A percentile compares a stretch with the other conserved stretches of the same genome.
phyloP scores from a whole-genome alignment of 1,139 yeast species.

The Pichia sp. region DNA sequence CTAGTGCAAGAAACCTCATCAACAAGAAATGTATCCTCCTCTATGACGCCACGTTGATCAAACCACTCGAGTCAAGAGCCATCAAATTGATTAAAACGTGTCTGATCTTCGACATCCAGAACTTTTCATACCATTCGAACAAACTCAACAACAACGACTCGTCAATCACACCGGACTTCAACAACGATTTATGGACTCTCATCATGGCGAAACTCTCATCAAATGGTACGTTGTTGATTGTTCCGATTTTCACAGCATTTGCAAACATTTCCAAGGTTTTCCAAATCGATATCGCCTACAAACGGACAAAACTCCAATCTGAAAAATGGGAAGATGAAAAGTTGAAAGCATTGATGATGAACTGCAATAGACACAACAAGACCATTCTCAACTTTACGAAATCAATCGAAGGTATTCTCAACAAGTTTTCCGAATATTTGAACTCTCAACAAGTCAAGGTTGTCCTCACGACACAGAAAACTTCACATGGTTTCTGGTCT shows the following conservation, averaged over 20 bases:
- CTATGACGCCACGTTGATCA: slow-evolving; percentile 37
- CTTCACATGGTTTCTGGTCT: slow-evolving; percentile 63
- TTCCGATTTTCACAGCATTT: slow-evolving; percentile 43
- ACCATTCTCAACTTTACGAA: slow-evolving; percentile 20
- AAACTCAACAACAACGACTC: slow-evolving; percentile 35
- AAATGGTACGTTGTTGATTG: slow-evolving; percentile 38
- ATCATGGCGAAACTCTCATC: slow-evolving; percentile 40
- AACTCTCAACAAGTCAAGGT: slow-evolving; percentile 45
- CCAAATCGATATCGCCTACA: slow-evolving; percentile 30
- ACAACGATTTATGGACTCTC: slow-evolving; percentile 47
- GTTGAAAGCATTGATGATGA: slow-evolving; percentile 20
- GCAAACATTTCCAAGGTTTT: slow-evolving; percentile 44
- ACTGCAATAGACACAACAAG: slow-evolving; percentile 29
- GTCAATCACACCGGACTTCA: slow-evolving; percentile 33
- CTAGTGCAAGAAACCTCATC: slow-evolving; percentile 42
- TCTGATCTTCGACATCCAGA: slow-evolving; percentile 53
- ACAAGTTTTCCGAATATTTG: slow-evolving; percentile 31
- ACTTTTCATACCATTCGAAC: slow-evolving; percentile 53
- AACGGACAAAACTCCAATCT: slow-evolving; percentile 21
- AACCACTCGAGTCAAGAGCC: slow-evolving; percentile 31
- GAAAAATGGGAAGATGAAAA: slow-evolving; percentile 18
- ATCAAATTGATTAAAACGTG: slow-evolving; percentile 46
- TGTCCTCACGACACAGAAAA: slow-evolving; percentile 36
- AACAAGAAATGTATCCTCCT: slow-evolving; percentile 40
- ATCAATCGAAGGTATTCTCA: slow-evolving; percentile 23